Evolutionary conservation across 371 early-diverging fungal genomes (phyloP).

Genomic region (Zychaea mexicana): DNA sequence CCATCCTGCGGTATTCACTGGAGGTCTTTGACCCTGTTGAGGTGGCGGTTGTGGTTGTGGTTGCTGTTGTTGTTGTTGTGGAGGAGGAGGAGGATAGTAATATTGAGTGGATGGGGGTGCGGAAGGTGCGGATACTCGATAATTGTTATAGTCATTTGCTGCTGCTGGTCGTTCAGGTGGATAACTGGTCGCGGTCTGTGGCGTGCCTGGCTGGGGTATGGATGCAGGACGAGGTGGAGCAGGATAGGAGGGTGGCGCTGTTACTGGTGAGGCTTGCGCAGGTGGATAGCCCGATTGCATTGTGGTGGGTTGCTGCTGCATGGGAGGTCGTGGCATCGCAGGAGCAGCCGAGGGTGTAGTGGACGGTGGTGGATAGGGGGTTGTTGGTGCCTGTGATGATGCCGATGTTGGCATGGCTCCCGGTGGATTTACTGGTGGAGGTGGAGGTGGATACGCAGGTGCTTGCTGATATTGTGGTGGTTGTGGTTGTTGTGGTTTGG

Average conservation of each 20-base stretch:
- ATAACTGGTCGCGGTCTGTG: constrained; percentile 4
- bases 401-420: background rate
- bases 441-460: background rate
- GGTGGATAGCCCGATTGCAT: constrained; percentile 4
- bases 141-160: background rate
- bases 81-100: constrained; percentile 6
- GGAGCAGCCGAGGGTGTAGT: background rate
- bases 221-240: background rate
- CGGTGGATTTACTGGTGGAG: constrained; percentile 10
- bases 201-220: background rate
- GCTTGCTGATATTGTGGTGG: background rate
- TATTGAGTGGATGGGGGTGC: constrained; percentile 3
- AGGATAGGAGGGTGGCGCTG: background rate
- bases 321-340: constrained; percentile 10
- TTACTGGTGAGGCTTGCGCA: background rate
- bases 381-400: background rate
- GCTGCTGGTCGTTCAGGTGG: constrained; percentile 4
- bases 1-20: background rate
- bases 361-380: constrained; percentile 3
- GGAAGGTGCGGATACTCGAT: constrained; percentile 7
- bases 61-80: constrained; percentile 1
- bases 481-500: too few relatives aligned
- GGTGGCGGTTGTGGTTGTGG: background rate
- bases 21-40: background rate
- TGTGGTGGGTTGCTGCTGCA: constrained; percentile 8